Evolutionary conservation across 805 yeast genomes (phyloP).

Genomic region (Lachancea lanzarotensis): DNA sequence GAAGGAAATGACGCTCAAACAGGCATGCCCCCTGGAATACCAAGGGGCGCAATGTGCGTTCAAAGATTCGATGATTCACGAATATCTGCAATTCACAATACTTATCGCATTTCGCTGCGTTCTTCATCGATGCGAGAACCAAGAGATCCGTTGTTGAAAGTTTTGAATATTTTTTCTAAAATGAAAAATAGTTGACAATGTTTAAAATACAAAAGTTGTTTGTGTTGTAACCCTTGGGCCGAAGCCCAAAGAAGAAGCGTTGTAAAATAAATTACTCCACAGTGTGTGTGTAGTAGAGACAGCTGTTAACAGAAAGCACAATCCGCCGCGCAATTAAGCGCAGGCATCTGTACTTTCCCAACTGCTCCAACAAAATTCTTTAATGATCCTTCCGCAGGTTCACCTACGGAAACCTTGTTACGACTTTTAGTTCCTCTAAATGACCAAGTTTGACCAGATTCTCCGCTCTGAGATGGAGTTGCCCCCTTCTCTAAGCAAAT

Average conservation of each 20-base stretch:
- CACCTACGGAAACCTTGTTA: constrained; percentile 41
- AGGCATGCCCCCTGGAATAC: constrained; percentile 37
- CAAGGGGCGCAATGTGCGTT: constrained; percentile 42
- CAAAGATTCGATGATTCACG: constrained; percentile 42
- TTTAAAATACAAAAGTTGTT: constrained; percentile 14
- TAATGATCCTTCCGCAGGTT: constrained; percentile 37
- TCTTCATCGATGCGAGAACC: constrained; percentile 42
- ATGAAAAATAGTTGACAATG: constrained; percentile 15
- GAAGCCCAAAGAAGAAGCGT: constrained; percentile 14
- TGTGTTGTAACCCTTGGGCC: constrained; percentile 18
- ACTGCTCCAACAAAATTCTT: constrained; percentile 18
- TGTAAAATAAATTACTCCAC: constrained; percentile 17
- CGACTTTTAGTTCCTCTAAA: constrained; percentile 42
- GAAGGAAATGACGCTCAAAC: constrained; percentile 38
- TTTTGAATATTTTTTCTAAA: constrained; percentile 29
- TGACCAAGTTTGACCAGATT: constrained; percentile 40
- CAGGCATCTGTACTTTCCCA: constrained; percentile 14
- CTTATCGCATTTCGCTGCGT: constrained; percentile 42
- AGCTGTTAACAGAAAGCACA: constrained; percentile 6
- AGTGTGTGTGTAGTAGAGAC: constrained; percentile 16
- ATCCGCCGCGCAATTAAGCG: constrained; percentile 30
- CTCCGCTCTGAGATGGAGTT: constrained; percentile 34
- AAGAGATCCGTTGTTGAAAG: constrained; percentile 40
- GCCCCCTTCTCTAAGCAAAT: constrained; percentile 34
- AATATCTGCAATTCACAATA: constrained; percentile 33